Percentiles rank a stretch among this genome's conserved stretches.
phyloP scores from a whole-genome alignment of 2,329 filamentous ascomycete genomes.

The Teratosphaeria zuluensis region DNA sequence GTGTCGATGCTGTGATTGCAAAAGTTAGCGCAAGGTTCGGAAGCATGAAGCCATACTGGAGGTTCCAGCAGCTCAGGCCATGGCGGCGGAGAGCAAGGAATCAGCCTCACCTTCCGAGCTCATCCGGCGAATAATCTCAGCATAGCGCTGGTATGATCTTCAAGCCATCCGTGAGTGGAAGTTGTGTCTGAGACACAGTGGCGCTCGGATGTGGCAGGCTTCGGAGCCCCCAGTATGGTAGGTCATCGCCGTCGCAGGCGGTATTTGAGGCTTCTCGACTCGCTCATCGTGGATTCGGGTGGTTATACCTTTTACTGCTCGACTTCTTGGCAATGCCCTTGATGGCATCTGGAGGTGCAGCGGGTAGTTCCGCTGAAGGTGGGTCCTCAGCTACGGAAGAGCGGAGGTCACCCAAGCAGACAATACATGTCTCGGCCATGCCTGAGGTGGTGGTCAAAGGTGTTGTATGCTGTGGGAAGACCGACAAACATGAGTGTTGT shows the following conservation, averaged over 20 bases:
- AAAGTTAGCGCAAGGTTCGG: conserved; percentile 17
- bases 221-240: conserved; percentile 22
- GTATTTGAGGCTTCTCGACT: conserved; percentile 9
- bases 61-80: conserved; percentile 20
- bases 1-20: conserved; percentile 18
- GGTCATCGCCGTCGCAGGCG: conserved; percentile 12
- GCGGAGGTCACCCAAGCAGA: conserved; percentile 61
- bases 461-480: background rate
- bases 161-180: conserved; percentile 31
- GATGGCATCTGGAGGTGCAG: conserved; percentile 12
- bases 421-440: conserved; percentile 62
- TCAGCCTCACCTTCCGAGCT: conserved; percentile 31
- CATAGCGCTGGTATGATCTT: conserved; percentile 15
- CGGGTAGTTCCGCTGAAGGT: conserved; percentile 28
- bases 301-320: conserved; percentile 24
- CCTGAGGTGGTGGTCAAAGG: background rate
- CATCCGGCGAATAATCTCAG: conserved; percentile 27
- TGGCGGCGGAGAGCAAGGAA: conserved; percentile 16
- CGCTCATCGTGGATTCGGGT: conserved; percentile 12
- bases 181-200: conserved; percentile 15
- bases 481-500: background rate
- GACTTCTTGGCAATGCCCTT: conserved; percentile 18
- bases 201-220: conserved; percentile 12
- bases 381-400: conserved; percentile 44
- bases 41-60: conserved; percentile 15